Percentiles rank a stretch among this genome's conserved stretches.
Evolutionary conservation across 306 rosid genomes (phyloP).

Genomic region (Lathyrus sativus): DNA sequence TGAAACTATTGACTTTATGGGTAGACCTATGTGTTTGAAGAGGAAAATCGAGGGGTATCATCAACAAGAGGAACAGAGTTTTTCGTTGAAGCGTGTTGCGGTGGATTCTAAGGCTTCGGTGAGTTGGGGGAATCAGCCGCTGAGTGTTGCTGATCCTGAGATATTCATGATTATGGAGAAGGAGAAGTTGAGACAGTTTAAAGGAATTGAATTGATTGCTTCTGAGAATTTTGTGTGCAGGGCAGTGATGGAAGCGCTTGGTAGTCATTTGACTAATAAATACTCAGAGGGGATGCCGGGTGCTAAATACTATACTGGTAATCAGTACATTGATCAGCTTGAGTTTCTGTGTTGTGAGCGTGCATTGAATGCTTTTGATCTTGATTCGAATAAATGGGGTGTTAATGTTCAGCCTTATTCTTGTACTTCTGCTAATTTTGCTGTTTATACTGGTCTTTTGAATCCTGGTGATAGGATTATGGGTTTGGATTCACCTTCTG

Average conservation of each 20-base stretch:
- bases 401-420: slow-evolving; percentile 94
- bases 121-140: slow-evolving; percentile 75
- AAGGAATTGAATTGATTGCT: slow-evolving; percentile 81
- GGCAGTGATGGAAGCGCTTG: slow-evolving; percentile 90
- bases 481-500: slow-evolving; percentile 88
- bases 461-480: slow-evolving; percentile 74
- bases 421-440: slow-evolving; percentile 80
- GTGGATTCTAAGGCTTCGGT: slow-evolving; percentile 48
- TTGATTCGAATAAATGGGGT: slow-evolving; percentile 75
- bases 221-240: slow-evolving; percentile 83
- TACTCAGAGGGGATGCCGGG: slow-evolving; percentile 91
- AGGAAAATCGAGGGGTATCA: slow-evolving; percentile 48
- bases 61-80: neutral
- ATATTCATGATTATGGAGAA: slow-evolving; percentile 67
- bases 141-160: slow-evolving; percentile 71
- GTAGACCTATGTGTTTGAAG: slow-evolving; percentile 55
- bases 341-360: slow-evolving; percentile 78
- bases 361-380: slow-evolving; percentile 69
- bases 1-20: slow-evolving; percentile 63
- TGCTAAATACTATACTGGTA: slow-evolving; percentile 70
- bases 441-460: slow-evolving; percentile 77
- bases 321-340: slow-evolving; percentile 72
- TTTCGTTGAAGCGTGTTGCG: slow-evolving; percentile 49
- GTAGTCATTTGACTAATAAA: slow-evolving; percentile 82
- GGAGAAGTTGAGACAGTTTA: slow-evolving; percentile 67